Base-by-base conservation (phyloP, 2,329 filamentous ascomycete species). In the Periconia sp. region DNA sequence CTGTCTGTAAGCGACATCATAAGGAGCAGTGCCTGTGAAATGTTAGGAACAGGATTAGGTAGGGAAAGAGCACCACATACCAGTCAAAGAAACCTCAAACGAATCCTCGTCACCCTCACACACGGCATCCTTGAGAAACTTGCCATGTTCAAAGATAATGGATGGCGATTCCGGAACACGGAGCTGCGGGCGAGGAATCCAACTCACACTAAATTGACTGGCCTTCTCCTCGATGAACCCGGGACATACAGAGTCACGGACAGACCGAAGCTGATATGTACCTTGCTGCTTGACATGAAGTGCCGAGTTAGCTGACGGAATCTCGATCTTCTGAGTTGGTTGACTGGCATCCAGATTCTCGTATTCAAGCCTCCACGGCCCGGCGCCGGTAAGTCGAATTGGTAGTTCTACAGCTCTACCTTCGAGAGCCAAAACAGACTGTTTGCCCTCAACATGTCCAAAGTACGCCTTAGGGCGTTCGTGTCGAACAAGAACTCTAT, bases 101-200 rank as follows among this genome's bases (percentile, higher is more conserved):
- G 85, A 84, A 67, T 96, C 92, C 61, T 96, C 88, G 49, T 97
- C 92, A 21, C 92, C 92, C 73, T 99, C 92, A 63, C 94, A 99
- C 21, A 99, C 86, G 48, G 92, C 86, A 29, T 85, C 81, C 70
- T 95, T 95, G 56, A 85, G 66, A 63, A 86, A 88, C 23, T 78
- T 77, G 19, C 77, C 75, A 12, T 77, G 74, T 24, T 78, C 61
- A 12, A 62, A 70, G 9, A 75, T 75, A 33, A 89, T 78, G 33
- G 84, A 81, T 4, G 83, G 77, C n/a, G 55, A 82, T 46, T 87
- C 80, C 5, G 84, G 76, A 32, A 94, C 67, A 11, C 79, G 80
- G 29, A 95, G 78, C 50, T 83, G 77, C 1, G 94, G 95, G 33
- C 92, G 83, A 23, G 88, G 81, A 57, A 94, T 89, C 91, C 91